These are phyloP conservation scores for Alternaria novae-zelandiae DNA, from an alignment of 2,329 filamentous ascomycete species.

Conservation along the genomic window DNA sequence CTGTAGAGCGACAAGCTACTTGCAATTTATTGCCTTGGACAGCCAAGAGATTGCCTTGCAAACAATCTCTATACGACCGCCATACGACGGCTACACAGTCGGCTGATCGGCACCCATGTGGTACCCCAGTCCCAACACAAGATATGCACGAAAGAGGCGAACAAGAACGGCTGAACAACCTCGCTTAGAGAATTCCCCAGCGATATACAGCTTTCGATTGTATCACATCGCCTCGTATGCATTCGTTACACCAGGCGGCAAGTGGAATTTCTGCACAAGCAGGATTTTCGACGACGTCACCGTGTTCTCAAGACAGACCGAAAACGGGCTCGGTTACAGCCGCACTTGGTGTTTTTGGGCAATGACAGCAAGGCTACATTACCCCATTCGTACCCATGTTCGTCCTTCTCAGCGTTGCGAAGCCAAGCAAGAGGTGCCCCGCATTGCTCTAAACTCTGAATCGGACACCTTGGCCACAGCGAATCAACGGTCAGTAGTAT, in stretches of 20 bases:
- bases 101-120: not conserved
- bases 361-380: constrained; percentile 1
- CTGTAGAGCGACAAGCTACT: not conserved
- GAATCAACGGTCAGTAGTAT: not conserved
- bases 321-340: not conserved
- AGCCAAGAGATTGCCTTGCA: not conserved
- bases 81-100: not conserved
- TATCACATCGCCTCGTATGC: not conserved
- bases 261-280: not conserved
- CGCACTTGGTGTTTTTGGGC: not conserved
- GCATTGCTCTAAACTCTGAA: not conserved
- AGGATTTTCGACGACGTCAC: constrained; percentile 5
- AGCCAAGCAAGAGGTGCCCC: not conserved
- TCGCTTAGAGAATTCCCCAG: not conserved
- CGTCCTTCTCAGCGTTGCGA: not conserved
- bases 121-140: not conserved
- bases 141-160: not conserved
- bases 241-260: not conserved
- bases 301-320: not conserved
- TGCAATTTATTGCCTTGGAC: not conserved
- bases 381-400: not conserved
- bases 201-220: not conserved
- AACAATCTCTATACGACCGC: not conserved
- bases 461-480: not conserved
- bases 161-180: not conserved